phyloP scores from a whole-genome alignment of 2,329 filamentous ascomycete genomes.

The Phymatotrichopsis omnivora region DNA sequence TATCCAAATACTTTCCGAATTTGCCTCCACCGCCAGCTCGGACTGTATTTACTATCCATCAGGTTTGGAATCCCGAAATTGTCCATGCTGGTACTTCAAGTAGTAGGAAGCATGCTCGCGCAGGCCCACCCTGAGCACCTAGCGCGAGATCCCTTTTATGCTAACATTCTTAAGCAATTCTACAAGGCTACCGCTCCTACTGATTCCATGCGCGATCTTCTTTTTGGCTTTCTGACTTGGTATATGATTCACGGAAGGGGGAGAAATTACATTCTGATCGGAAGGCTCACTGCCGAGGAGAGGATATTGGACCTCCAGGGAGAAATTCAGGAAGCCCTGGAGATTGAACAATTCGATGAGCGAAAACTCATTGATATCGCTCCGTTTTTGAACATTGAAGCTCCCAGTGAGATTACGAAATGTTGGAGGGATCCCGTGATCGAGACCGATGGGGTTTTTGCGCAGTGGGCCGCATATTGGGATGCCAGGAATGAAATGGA shows the following conservation, averaged over 20 bases:
- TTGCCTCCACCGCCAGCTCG: slow-evolving; percentile 8
- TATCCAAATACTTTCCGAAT: slow-evolving; percentile 15
- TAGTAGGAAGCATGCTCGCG: slow-evolving; percentile 10
- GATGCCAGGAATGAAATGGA: too few species aligned
- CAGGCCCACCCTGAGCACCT: slow-evolving; percentile 15
- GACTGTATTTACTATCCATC: slow-evolving; percentile 8
- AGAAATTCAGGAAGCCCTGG: too few species aligned
- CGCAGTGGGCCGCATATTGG: too few species aligned
- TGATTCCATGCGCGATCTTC: slow-evolving; percentile 9
- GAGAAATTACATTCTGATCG: too few species aligned
- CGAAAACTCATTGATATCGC: too few species aligned
- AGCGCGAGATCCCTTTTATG: slow-evolving; percentile 10
- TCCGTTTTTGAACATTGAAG: too few species aligned
- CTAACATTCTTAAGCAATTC: slow-evolving; percentile 5
- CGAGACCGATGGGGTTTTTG: too few species aligned
- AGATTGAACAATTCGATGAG: too few species aligned
- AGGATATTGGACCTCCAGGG: too few species aligned
- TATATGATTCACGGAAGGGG: slow-evolving; percentile 7
- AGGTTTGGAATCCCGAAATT: slow-evolving; percentile 7
- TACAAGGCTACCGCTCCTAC: slow-evolving; percentile 1
- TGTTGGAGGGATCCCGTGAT: too few species aligned
- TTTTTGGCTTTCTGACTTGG: slow-evolving; percentile 11
- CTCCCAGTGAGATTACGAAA: too few species aligned
- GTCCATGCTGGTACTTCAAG: slow-evolving; percentile 1
- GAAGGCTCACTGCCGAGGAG: too few species aligned